phyloP scores from a whole-genome alignment of 139 green algal genomes.

The Yamagishiella unicocca region DNA sequence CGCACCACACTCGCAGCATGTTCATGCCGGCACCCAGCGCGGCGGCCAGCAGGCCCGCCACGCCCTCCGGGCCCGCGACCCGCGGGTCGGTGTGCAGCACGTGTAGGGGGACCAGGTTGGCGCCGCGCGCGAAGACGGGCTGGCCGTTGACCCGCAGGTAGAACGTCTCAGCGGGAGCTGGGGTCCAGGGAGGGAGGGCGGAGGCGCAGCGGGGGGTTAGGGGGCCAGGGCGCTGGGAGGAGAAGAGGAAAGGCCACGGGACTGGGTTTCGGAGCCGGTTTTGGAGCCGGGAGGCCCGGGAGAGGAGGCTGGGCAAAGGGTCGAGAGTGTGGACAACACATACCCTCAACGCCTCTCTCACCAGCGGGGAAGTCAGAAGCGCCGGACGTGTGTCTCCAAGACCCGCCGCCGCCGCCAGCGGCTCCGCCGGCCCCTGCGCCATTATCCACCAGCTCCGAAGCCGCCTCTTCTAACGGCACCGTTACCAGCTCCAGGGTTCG shows the following conservation, averaged over 20 bases:
- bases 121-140: conserved; percentile 72
- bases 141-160: conserved; percentile 82
- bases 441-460: not conserved
- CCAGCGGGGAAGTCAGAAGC: not conserved
- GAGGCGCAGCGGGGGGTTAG: too few relatives aligned
- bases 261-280: too few relatives aligned
- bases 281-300: too few relatives aligned
- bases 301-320: too few relatives aligned
- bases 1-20: conserved; percentile 84
- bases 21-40: conserved; percentile 80
- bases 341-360: too few relatives aligned
- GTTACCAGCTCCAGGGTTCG: conserved; percentile 72
- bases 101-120: conserved; percentile 82
- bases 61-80: not conserved
- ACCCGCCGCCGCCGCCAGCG: too few relatives aligned
- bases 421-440: too few relatives aligned
- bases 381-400: too few relatives aligned
- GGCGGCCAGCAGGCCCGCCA: conserved; percentile 59
- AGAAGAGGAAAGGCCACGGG: too few relatives aligned
- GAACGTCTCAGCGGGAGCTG: conserved; percentile 73
- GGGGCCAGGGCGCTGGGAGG: too few relatives aligned
- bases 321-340: too few relatives aligned
- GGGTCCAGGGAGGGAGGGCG: not conserved
- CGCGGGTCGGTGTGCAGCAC: conserved; percentile 58
- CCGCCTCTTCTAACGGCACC: conserved; percentile 40